Evolutionary conservation across 345 rosid genomes (phyloP).

Genomic region (Rhodomyrtus tomentosa): DNA sequence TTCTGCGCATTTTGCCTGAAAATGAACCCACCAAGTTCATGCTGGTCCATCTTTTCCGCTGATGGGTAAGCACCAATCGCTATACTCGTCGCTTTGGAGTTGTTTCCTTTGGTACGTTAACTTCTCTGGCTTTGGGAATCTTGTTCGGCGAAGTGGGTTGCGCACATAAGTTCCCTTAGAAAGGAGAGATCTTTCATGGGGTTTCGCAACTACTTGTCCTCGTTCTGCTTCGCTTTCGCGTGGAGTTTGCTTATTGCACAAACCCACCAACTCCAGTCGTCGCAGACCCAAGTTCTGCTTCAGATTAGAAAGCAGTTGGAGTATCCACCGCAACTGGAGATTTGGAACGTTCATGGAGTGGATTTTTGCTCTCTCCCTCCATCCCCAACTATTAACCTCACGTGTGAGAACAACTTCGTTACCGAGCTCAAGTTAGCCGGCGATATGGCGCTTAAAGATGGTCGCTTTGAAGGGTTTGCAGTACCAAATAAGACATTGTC

Average conservation of each 20-base stretch:
- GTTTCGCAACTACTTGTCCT: neutral
- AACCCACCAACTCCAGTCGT: constrained; percentile 36
- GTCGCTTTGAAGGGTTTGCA: constrained; percentile 48
- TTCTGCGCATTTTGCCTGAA: neutral
- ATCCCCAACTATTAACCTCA: constrained; percentile 31
- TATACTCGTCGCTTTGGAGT: neutral
- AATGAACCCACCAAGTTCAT: neutral
- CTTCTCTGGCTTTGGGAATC: neutral
- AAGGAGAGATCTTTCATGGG: neutral
- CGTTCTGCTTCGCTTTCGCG: neutral
- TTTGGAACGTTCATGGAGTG: constrained; percentile 48
- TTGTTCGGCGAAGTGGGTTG: neutral
- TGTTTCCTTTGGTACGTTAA: neutral
- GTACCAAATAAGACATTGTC: constrained; percentile 63
- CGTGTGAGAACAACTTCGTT: constrained; percentile 50
- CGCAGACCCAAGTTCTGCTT: constrained; percentile 52
- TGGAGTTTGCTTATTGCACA: neutral
- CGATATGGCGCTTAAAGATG: constrained; percentile 43
- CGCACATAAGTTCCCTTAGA: neutral
- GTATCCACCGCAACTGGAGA: constrained; percentile 55
- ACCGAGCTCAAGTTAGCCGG: constrained; percentile 81
- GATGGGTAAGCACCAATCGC: neutral
- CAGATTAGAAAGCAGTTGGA: constrained; percentile 83
- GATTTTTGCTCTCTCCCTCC: constrained; percentile 67
- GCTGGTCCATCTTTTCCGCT: neutral